Evolutionary conservation across 1,139 yeast species (phyloP).

Genomic region (Candida sp.): DNA sequence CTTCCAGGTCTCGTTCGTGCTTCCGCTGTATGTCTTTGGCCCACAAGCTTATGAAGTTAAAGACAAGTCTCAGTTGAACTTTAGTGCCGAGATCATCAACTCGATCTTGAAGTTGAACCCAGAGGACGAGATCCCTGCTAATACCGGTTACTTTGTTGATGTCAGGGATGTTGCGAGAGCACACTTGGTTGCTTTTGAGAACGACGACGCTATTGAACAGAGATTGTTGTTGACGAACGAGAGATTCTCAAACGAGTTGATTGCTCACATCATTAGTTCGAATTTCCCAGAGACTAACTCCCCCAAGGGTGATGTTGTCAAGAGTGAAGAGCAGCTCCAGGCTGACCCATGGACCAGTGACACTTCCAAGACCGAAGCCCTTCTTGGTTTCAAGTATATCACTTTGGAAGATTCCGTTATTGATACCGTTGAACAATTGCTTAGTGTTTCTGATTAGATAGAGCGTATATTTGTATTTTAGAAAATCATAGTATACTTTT

Average conservation of each 20-base stretch:
- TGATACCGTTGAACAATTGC: constrained; percentile 45
- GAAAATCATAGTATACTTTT: neutral
- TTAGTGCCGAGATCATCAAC: constrained; percentile 37
- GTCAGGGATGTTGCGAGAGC: constrained; percentile 60
- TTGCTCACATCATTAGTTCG: constrained; percentile 28
- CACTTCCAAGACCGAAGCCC: constrained; percentile 26
- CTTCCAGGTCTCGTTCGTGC: constrained; percentile 28
- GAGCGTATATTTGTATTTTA: neutral
- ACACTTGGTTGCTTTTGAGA: constrained; percentile 49
- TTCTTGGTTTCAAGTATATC: constrained; percentile 37
- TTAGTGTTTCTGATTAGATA: constrained; percentile 18
- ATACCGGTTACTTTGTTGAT: constrained; percentile 37
- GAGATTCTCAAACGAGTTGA: constrained; percentile 20
- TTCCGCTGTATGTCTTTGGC: constrained; percentile 43
- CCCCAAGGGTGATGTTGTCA: constrained; percentile 13
- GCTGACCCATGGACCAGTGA: constrained; percentile 18
- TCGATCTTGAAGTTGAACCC: constrained; percentile 21
- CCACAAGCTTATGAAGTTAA: constrained; percentile 41
- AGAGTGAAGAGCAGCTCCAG: constrained; percentile 5
- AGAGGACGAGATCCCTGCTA: constrained; percentile 16
- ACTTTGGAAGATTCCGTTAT: constrained; percentile 33
- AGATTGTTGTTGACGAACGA: constrained; percentile 36
- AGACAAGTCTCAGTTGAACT: constrained; percentile 24
- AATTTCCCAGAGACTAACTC: constrained; percentile 17
- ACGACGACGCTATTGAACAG: constrained; percentile 21